Evolutionary conservation across 139 green algal genomes (phyloP).

Genomic region (Choricystis sp.): DNA sequence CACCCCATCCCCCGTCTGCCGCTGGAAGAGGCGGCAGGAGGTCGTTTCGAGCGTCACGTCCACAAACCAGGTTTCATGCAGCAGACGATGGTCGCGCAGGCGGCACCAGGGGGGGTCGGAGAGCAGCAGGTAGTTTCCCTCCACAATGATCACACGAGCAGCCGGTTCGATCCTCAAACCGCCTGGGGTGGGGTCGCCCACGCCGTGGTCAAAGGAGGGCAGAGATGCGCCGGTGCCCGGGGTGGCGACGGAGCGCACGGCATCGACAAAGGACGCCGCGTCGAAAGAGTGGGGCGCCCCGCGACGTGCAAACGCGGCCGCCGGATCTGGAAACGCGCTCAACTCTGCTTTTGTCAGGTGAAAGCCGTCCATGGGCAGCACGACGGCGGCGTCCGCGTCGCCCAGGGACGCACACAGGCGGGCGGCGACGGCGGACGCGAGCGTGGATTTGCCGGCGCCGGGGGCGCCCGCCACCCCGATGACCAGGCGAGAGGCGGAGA

Average conservation of each 20-base stretch:
- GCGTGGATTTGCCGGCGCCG: conserved; percentile 62
- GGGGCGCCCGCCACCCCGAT: conserved; percentile 64
- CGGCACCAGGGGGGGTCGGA: conserved; percentile 1
- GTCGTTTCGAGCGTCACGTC: conserved; percentile 37
- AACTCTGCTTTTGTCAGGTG: conserved; percentile 65
- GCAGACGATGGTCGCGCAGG: conserved; percentile 23
- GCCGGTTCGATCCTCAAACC: conserved; percentile 27
- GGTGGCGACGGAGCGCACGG: conserved; percentile 18
- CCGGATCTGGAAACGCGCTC: conserved; percentile 51
- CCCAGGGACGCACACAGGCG: conserved; percentile 30
- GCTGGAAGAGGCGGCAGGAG: conserved; percentile 37
- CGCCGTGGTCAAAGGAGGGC: conserved; percentile 73
- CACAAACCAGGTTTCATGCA: conserved; percentile 63
- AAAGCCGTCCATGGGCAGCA: conserved; percentile 30
- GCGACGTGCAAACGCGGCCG: conserved; percentile 35
- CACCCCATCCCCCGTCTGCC: conserved; percentile 27
- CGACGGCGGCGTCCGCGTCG: conserved; percentile 31
- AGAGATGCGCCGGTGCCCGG: conserved; percentile 14
- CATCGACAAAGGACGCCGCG: conserved; percentile 38
- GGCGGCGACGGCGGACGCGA: conserved; percentile 27
- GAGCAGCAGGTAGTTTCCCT: conserved; percentile 86
- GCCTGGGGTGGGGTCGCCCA: conserved; percentile 45
- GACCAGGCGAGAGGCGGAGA: conserved; percentile 7
- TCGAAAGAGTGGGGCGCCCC: conserved; percentile 78
- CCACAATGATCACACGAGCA: conserved; percentile 43